Evolutionary conservation across 805 yeast species (phyloP).

Genomic region (Kodamaea hsintzibuensis): DNA sequence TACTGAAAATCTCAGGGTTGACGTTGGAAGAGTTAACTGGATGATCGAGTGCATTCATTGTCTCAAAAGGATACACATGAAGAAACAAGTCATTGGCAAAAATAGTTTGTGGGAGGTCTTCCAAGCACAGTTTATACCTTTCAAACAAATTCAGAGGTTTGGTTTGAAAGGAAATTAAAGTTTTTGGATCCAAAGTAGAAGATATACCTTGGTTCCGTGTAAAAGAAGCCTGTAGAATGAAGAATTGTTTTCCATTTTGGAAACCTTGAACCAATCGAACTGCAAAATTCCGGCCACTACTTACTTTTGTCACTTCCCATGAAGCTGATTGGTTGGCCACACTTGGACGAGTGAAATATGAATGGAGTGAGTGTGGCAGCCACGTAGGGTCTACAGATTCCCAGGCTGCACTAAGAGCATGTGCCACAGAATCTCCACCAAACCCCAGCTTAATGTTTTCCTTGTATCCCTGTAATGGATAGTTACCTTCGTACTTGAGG

Average conservation of each 20-base stretch:
- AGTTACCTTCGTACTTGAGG: background rate
- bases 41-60: background rate
- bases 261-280: constrained; percentile 23
- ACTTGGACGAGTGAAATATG: constrained; percentile 29
- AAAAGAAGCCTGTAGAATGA: constrained; percentile 22
- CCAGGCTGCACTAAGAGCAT: constrained; percentile 29
- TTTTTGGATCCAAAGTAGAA: background rate
- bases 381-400: constrained; percentile 23
- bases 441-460: constrained; percentile 15
- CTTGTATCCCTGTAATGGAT: background rate
- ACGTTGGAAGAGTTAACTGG: background rate
- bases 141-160: constrained; percentile 11
- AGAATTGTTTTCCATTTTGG: constrained; percentile 22
- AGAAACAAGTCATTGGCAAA: constrained; percentile 31
- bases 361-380: constrained; percentile 27
- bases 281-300: constrained; percentile 27
- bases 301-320: constrained; percentile 24
- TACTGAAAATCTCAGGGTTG: background rate
- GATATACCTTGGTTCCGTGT: constrained; percentile 18
- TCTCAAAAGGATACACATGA: constrained; percentile 27
- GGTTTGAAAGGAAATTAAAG: constrained; percentile 7
- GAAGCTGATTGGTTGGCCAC: constrained; percentile 17
- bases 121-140: constrained; percentile 14
- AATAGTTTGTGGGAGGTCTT: constrained; percentile 15
- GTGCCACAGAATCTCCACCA: constrained; percentile 32